Percentiles rank a stretch among this genome's conserved stretches.
Evolutionary conservation across 768 basidiomycete genomes (phyloP).

Genomic region (Phallus indusiatus): DNA sequence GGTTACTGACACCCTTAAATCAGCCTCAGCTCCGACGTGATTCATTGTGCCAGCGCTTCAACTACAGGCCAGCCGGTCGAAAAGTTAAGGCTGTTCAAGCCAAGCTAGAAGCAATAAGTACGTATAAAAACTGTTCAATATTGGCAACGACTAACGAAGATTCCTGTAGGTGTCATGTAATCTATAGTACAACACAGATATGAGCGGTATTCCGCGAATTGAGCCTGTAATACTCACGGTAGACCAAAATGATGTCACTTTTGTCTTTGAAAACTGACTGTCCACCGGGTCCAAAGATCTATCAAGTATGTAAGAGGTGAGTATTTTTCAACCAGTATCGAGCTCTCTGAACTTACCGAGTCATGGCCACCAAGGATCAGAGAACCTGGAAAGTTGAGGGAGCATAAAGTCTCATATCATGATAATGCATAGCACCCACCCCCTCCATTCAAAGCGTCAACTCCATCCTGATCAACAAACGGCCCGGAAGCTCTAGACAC

Average conservation of each 20-base stretch:
- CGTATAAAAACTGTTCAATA: not conserved
- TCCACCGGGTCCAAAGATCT: slow-evolving; percentile 48
- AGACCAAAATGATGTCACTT: slow-evolving; percentile 40
- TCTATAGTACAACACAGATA: slow-evolving; percentile 21
- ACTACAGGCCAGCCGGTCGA: slow-evolving; percentile 41
- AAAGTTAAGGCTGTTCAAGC: slow-evolving; percentile 40
- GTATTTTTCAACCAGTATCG: not conserved
- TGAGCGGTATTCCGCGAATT: too few relatives aligned
- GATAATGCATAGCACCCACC: slow-evolving; percentile 18
- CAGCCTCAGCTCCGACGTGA: not conserved
- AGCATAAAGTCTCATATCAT: not conserved
- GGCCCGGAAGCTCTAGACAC: slow-evolving; percentile 31
- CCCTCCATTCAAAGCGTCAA: slow-evolving; percentile 36
- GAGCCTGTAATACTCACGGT: slow-evolving; percentile 30
- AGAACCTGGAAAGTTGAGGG: slow-evolving; percentile 18
- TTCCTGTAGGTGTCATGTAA: slow-evolving; percentile 40
- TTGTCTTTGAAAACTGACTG: slow-evolving; percentile 38
- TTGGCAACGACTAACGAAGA: slow-evolving; percentile 25
- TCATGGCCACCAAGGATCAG: slow-evolving; percentile 38
- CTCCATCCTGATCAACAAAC: slow-evolving; percentile 39
- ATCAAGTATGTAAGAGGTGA: not conserved
- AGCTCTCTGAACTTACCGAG: slow-evolving; percentile 21
- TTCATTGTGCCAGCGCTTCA: not conserved
- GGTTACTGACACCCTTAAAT: not conserved
- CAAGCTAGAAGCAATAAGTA: slow-evolving; percentile 21